Evolutionary conservation across 176 grass and related monocot species (phyloP).

Genomic region (Oryza officinalis): DNA sequence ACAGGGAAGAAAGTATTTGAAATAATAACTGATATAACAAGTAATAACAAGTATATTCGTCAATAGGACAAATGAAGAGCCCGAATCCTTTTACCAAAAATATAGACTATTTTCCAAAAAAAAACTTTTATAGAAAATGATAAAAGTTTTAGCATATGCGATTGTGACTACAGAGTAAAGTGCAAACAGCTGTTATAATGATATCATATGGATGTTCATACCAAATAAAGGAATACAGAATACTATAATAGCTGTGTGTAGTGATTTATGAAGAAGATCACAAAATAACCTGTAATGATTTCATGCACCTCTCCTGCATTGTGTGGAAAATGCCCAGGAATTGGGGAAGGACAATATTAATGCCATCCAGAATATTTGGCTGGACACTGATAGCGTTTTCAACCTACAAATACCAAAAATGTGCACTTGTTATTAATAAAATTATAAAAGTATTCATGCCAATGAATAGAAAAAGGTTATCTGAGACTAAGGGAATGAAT

Average conservation of each 20-base stretch:
- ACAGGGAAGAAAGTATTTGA: conserved; percentile 7
- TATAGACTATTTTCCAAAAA: conserved; percentile 5
- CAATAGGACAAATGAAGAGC: conserved; percentile 12
- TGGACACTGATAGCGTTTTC: conserved; percentile 77
- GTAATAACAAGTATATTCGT: background rate
- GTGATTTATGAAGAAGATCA: conserved; percentile 5
- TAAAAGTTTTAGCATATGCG: background rate
- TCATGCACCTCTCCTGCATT: conserved; percentile 82
- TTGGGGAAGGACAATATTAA: conserved; percentile 60
- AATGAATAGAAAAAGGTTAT: conserved; percentile 28
- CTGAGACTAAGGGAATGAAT: background rate
- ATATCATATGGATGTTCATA: conserved; percentile 20
- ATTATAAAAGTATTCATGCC: conserved; percentile 1
- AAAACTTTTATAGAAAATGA: background rate
- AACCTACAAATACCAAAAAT: conserved; percentile 64
- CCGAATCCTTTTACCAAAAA: conserved; percentile 20
- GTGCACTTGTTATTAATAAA: conserved; percentile 24
- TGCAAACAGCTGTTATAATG: conserved; percentile 27
- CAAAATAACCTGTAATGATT: conserved; percentile 78
- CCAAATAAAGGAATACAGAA: conserved; percentile 2
- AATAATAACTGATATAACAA: background rate
- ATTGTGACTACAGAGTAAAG: conserved; percentile 1
- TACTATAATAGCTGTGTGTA: background rate
- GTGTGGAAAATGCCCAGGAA: conserved; percentile 85
- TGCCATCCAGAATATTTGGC: conserved; percentile 53